phyloP scores from a whole-genome alignment of 2,329 filamentous ascomycete species.

The Penicillium aurantiogriseum region DNA sequence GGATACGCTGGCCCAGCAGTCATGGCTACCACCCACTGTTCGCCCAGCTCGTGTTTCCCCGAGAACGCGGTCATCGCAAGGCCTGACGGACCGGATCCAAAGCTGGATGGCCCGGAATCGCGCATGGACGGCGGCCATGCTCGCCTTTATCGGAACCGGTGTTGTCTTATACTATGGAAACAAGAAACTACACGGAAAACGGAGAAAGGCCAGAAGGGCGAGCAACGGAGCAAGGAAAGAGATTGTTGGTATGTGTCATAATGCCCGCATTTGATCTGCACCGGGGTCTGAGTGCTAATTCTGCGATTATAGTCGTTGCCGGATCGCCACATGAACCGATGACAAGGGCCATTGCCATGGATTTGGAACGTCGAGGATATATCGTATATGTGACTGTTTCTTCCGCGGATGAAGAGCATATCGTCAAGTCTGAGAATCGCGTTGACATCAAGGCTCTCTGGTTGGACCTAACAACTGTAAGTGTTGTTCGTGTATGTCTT shows the following conservation, averaged over 20 bases:
- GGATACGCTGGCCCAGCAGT: conserved; percentile 63
- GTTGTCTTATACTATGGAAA: conserved; percentile 59
- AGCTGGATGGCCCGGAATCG: conserved; percentile 73
- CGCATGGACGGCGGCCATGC: conserved; percentile 67
- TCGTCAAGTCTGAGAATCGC: conserved; percentile 72
- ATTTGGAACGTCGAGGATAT: conserved; percentile 87
- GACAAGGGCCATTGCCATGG: conserved; percentile 76
- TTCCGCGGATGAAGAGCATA: conserved; percentile 77
- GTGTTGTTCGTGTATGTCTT: conserved; percentile 3
- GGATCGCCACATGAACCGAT: conserved; percentile 84
- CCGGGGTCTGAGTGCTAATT: conserved; percentile 14
- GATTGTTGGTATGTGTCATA: conserved; percentile 58
- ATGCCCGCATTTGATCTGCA: conserved; percentile 9
- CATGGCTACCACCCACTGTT: conserved; percentile 71
- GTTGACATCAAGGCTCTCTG: conserved; percentile 78
- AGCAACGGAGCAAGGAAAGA: conserved; percentile 82
- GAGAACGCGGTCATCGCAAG: conserved; percentile 37
- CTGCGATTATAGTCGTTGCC: conserved; percentile 64
- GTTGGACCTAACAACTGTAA: conserved; percentile 67
- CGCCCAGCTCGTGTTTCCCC: conserved; percentile 49
- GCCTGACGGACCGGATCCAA: conserved; percentile 57
- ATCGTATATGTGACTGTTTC: conserved; percentile 89
- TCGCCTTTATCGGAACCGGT: conserved; percentile 68
- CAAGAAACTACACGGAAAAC: conserved; percentile 58
- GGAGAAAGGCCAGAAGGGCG: conserved; percentile 74